Evolutionary conservation across 169 alveolate genomes (phyloP).

Genomic region (Eimeria necatrix): DNA sequence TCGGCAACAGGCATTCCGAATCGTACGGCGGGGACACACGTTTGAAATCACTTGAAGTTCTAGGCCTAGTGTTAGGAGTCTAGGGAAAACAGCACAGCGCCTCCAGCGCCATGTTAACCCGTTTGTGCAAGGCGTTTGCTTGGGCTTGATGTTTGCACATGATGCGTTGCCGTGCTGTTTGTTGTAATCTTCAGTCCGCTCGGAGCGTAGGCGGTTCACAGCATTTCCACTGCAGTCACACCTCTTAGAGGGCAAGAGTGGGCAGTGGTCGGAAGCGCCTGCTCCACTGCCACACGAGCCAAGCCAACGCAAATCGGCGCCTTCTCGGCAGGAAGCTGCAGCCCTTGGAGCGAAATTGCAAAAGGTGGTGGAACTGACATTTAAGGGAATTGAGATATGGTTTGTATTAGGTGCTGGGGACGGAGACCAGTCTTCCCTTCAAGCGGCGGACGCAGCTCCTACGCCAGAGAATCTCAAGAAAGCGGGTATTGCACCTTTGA

Average conservation of each 20-base stretch:
- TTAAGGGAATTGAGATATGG: conserved; percentile 58
- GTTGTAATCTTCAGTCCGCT: neutral
- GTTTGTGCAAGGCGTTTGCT: no score
- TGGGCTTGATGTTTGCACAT: neutral
- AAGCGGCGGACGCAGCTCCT: neutral
- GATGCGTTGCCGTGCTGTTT: neutral
- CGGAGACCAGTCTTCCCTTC: neutral
- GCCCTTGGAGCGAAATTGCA: conserved; percentile 34
- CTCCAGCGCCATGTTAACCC: no score
- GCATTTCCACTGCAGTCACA: neutral
- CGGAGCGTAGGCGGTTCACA: conserved; percentile 32
- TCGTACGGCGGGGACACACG: neutral
- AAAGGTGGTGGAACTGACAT: conserved; percentile 33
- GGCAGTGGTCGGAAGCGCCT: neutral
- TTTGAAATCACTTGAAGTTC: neutral
- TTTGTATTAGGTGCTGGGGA: conserved; percentile 41
- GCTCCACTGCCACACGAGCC: neutral
- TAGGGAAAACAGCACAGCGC: no score
- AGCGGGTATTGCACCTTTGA: conserved; percentile 37
- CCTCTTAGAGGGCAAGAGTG: neutral
- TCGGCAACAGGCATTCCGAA: neutral
- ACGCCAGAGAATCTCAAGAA: neutral
- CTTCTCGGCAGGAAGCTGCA: conserved; percentile 8
- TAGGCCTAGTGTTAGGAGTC: neutral
- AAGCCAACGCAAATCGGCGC: neutral